Conservation (phyloP, 1,284 basidiomycete species). For the Moesziomyces sp. region DNA sequence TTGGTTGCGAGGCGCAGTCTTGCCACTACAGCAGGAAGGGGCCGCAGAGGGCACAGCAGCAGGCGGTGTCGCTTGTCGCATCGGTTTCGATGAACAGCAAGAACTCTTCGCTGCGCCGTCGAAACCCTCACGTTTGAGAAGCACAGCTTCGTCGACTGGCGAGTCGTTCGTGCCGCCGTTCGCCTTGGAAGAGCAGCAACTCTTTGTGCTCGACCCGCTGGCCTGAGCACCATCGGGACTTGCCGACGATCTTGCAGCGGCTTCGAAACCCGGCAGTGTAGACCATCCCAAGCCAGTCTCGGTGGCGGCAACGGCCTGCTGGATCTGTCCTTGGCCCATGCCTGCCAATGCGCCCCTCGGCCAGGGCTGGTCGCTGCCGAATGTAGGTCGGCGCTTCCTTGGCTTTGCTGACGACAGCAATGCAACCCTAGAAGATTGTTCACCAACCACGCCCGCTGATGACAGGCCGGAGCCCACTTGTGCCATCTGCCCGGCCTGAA, state of each 20-base stretch:
- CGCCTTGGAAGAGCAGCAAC: conserved; percentile 29
- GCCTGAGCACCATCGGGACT: conserved; percentile 10
- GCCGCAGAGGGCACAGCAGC: not conserved
- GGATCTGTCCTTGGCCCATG: conserved; percentile 52
- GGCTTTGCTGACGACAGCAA: not conserved
- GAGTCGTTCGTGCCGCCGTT: not conserved
- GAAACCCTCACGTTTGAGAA: too few relatives aligned
- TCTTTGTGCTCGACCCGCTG: not conserved
- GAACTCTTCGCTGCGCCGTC: conserved; percentile 6
- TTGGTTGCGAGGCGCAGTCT: not conserved
- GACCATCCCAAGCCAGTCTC: conserved; percentile 46
- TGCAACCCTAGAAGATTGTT: conserved; percentile 1
- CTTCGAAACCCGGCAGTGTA: conserved; percentile 19
- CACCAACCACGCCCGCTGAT: not conserved
- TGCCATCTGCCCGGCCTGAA: not conserved
- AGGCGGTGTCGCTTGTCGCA: not conserved
- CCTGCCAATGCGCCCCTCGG: conserved; percentile 40
- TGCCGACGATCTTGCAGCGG: conserved; percentile 2
- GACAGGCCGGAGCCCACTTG: not conserved
- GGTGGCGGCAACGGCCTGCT: conserved; percentile 35
- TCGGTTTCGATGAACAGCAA: conserved; percentile 19
- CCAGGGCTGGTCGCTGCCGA: conserved; percentile 33
- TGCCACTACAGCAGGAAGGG: conserved; percentile 14
- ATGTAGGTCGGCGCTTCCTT: conserved; percentile 12
- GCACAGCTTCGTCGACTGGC: too few relatives aligned